Evolutionary conservation across 2,329 filamentous ascomycete genomes (phyloP).

Genomic region (Daldinia sp.): DNA sequence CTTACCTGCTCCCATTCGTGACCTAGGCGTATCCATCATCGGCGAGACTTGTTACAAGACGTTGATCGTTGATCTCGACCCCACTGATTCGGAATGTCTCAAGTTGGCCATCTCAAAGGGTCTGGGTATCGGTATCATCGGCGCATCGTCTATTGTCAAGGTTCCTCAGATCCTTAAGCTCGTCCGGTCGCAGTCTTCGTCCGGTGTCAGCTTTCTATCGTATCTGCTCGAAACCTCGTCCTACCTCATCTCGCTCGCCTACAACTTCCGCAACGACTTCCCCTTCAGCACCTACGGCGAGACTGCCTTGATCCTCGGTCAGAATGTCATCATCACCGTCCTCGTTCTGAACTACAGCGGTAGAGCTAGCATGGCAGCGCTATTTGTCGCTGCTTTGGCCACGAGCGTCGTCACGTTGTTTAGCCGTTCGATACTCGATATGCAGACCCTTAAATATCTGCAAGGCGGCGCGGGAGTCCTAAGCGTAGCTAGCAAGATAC

Average conservation of each 20-base stretch:
- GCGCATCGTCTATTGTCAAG: slow-evolving; percentile 90
- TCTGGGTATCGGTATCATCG: slow-evolving; percentile 92
- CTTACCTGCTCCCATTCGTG: slow-evolving; percentile 77
- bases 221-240: slow-evolving; percentile 91
- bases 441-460: slow-evolving; percentile 73
- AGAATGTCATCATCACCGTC: slow-evolving; percentile 89
- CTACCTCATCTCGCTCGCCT: slow-evolving; percentile 89
- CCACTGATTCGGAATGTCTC: slow-evolving; percentile 78
- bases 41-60: slow-evolving; percentile 85
- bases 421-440: slow-evolving; percentile 68
- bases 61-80: slow-evolving; percentile 85
- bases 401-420: slow-evolving; percentile 76
- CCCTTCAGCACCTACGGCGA: slow-evolving; percentile 98
- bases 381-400: slow-evolving; percentile 81
- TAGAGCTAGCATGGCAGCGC: slow-evolving; percentile 70
- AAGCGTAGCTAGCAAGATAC: slow-evolving; percentile 88
- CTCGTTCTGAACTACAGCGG: slow-evolving; percentile 87
- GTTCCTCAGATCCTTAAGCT: slow-evolving; percentile 97
- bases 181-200: slow-evolving; percentile 78
- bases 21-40: slow-evolving; percentile 80
- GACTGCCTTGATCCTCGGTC: slow-evolving; percentile 87
- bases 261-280: slow-evolving; percentile 89
- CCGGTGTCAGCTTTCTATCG: slow-evolving; percentile 86
- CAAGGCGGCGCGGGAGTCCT: slow-evolving; percentile 86
- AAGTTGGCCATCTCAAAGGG: slow-evolving; percentile 92